Evolutionary conservation across 371 early-diverging fungal genomes (phyloP).

Genomic region (Syncephalastrum contaminatum): DNA sequence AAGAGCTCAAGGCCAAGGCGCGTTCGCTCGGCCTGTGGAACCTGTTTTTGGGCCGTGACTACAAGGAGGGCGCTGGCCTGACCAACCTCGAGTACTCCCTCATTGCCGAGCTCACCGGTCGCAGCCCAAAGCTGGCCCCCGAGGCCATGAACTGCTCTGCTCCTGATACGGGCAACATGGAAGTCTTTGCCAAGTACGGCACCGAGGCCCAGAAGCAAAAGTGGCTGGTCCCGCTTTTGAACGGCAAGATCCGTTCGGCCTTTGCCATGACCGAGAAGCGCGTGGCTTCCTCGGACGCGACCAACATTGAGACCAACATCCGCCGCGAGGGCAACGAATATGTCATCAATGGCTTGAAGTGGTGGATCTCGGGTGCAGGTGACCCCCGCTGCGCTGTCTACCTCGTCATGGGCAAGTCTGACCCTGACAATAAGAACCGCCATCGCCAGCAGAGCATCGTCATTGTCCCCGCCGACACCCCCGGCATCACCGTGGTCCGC

Average conservation of each 20-base stretch:
- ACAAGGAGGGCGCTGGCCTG: constrained; percentile 84
- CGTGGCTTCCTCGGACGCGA: constrained; percentile 95
- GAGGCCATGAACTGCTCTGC: constrained; percentile 92
- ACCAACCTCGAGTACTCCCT: constrained; percentile 46
- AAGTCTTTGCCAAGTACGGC: constrained; percentile 96
- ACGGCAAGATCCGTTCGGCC: constrained; percentile 91
- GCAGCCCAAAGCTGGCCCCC: constrained; percentile 74
- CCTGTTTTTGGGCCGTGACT: constrained; percentile 79
- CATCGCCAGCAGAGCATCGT: constrained; percentile 91
- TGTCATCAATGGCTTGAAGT: constrained; percentile 91
- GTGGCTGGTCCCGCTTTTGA: constrained; percentile 85
- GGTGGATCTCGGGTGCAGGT: constrained; percentile 96
- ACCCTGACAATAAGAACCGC: constrained; percentile 63
- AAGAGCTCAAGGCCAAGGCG: constrained; percentile 87
- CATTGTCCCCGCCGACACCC: constrained; percentile 85
- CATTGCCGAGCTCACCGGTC: constrained; percentile 88
- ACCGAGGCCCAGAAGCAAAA: constrained; percentile 77
- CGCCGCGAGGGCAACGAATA: constrained; percentile 68
- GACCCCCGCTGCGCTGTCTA: constrained; percentile 91
- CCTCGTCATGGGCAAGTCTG: constrained; percentile 87
- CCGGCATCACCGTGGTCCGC: constrained; percentile 83
- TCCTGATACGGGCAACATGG: constrained; percentile 99
- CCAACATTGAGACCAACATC: constrained; percentile 89
- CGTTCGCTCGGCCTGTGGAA: constrained; percentile 93
- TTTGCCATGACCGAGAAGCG: constrained; percentile 97